Percentiles rank a stretch among this genome's conserved stretches.
phyloP scores from a whole-genome alignment of 2,329 filamentous ascomycete genomes.

The Monilinia vaccinii-corymbosi region DNA sequence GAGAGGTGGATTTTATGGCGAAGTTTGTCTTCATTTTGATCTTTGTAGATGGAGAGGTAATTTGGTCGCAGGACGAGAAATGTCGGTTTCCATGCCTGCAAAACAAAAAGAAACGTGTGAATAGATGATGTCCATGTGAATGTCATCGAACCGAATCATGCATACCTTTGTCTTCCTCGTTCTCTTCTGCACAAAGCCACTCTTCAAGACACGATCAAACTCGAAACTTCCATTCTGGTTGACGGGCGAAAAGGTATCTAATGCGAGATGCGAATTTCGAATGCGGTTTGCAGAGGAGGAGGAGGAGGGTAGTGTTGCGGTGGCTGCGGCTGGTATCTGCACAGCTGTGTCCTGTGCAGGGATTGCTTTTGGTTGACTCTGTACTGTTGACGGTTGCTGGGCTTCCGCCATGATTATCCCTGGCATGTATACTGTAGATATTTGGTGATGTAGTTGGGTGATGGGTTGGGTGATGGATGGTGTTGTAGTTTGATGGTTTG shows the following conservation, averaged over 20 bases:
- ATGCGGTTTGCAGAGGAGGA: conserved; percentile 21
- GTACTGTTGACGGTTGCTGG: conserved; percentile 11
- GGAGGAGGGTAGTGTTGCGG: conserved; percentile 15
- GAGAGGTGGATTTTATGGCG: conserved; percentile 80
- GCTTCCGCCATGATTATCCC: conserved; percentile 20
- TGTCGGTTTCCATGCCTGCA: conserved; percentile 77
- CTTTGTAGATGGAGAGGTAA: conserved; percentile 85
- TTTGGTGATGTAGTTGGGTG: background rate
- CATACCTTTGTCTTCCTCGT: conserved; percentile 86
- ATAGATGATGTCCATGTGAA: background rate
- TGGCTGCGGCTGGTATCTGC: conserved; percentile 18
- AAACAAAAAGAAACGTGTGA: conserved; percentile 11
- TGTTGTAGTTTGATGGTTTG: background rate
- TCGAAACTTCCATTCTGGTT: conserved; percentile 94
- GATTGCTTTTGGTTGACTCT: conserved; percentile 22
- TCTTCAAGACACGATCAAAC: conserved; percentile 88
- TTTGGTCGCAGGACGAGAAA: conserved; percentile 88
- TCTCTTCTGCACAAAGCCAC: conserved; percentile 76
- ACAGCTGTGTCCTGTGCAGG: conserved; percentile 18
- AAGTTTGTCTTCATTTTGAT: conserved; percentile 80
- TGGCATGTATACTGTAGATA: conserved; percentile 3
- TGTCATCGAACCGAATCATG: background rate
- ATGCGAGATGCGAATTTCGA: conserved; percentile 36
- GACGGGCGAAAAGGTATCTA: conserved; percentile 71
- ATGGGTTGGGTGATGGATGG: background rate